Percentiles rank a stretch among this genome's conserved stretches.
Evolutionary conservation across 2,329 filamentous ascomycete species (phyloP).

Genomic region (Esteya vermicola): DNA sequence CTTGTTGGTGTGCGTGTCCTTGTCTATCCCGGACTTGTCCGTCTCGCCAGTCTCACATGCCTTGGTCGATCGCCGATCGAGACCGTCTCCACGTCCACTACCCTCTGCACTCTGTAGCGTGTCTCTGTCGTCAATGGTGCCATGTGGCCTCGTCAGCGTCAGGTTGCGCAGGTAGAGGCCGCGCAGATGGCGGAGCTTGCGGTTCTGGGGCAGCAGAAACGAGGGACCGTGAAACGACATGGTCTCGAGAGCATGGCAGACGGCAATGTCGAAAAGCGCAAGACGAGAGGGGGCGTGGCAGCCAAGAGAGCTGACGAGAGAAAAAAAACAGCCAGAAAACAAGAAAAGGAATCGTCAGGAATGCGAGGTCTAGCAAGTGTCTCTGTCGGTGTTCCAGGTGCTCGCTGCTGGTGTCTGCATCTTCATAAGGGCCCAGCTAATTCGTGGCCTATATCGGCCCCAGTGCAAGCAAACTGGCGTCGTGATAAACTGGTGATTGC

Average conservation of each 20-base stretch:
- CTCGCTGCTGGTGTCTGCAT: too few relatives aligned
- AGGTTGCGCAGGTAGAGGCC: constrained; percentile 81
- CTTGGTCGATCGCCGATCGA: not conserved
- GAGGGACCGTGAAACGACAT: constrained; percentile 23
- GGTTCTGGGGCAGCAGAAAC: constrained; percentile 56
- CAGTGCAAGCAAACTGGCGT: too few relatives aligned
- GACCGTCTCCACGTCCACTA: too few relatives aligned
- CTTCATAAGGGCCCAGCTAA: too few relatives aligned
- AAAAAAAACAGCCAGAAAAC: not conserved
- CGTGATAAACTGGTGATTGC: too few relatives aligned
- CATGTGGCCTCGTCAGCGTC: constrained; percentile 43
- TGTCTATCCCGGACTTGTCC: not conserved
- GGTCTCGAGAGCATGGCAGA: constrained; percentile 12
- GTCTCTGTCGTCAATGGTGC: constrained; percentile 59
- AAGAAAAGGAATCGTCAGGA: too few relatives aligned
- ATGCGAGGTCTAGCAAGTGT: too few relatives aligned
- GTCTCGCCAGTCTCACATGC: not conserved
- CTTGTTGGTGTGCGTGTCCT: too few relatives aligned
- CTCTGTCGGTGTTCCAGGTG: too few relatives aligned
- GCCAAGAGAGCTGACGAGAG: not conserved
- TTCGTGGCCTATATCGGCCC: too few relatives aligned
- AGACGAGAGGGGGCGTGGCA: not conserved
- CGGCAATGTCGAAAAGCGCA: not conserved
- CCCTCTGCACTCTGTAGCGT: too few relatives aligned
- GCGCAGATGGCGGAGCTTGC: constrained; percentile 74